Evolutionary conservation across 2,329 filamentous ascomycete species (phyloP).

Genomic region (Colletotrichum australisinense): DNA sequence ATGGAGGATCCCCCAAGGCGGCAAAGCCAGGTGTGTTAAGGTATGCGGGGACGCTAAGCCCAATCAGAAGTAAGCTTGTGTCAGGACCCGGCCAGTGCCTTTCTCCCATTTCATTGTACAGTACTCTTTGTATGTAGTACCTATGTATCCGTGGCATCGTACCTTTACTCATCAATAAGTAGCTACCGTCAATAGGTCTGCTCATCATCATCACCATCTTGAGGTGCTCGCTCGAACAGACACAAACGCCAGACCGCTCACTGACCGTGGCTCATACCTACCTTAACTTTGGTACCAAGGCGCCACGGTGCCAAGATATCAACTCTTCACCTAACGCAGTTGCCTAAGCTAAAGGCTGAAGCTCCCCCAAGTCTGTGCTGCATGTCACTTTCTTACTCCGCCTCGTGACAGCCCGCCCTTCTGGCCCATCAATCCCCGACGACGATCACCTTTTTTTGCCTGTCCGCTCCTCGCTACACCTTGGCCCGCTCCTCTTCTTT

Average conservation of each 20-base stretch:
- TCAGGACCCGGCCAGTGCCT: slow-evolving; percentile 17
- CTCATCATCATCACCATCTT: neutral
- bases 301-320: neutral
- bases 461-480: neutral
- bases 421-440: slow-evolving; percentile 12
- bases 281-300: neutral
- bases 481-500: neutral
- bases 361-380: slow-evolving; percentile 24
- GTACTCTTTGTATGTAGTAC: no score
- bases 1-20: neutral
- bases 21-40: neutral
- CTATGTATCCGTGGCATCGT: no score
- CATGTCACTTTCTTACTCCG: slow-evolving; percentile 28
- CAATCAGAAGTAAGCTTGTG: slow-evolving; percentile 33
- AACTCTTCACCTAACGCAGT: neutral
- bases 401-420: slow-evolving; percentile 29
- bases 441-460: slow-evolving; percentile 12
- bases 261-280: neutral
- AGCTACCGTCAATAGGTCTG: no score
- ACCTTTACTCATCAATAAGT: no score
- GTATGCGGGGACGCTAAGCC: slow-evolving; percentile 29
- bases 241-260: neutral
- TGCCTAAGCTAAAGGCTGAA: neutral
- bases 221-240: neutral
- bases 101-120: no score